Base-by-base conservation (phyloP, 2,329 filamentous ascomycete genomes). In the Colletotrichum liaoningense region DNA sequence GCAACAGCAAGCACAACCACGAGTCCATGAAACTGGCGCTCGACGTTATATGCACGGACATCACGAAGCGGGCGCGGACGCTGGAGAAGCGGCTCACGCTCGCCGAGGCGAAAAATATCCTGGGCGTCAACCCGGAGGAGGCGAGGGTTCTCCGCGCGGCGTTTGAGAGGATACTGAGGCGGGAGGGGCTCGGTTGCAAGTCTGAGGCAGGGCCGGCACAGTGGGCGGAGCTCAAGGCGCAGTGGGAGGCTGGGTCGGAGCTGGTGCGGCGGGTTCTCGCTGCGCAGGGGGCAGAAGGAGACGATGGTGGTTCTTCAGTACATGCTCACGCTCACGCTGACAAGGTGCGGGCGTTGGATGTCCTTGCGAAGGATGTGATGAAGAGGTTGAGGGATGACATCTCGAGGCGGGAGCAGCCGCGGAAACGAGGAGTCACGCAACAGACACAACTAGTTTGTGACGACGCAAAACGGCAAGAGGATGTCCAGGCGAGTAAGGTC, bases 21-120 rank as follows among this genome's bases (percentile, higher is more conserved):
- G 91, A 93, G 56, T 85, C 87, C 55, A 93, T 92, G 79, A 88
- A 88, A 49, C 85, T 94, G 58, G 93, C 94, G 0, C 84, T 97
- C 5, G 94, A 97, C 79, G 89, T 95, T 58, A 92, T 97, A 28
- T 95, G 93, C 79, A 93, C 90, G 33, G 94, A 96, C 82, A 93
- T 96, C 35, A 95, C 93, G 1, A 97, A 97, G 82, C 87, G 93
- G 24, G 92, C 95, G 86, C 90, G 94, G 22, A 77, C 90, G 85
- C 14, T 90, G 70, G 89, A 91, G 62, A 88, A 86, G 42, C 86
- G 89, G n/a, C 91, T 96, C 88, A 92, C 91, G 1, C 89, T 96
- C 57, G 88, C 90, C 1, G 92, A 95, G 72, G 93, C 93, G 5
- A 95, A 95, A 80, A 93, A 93, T 19, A 76, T 82, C 1, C 79